Percentiles rank a stretch among this genome's conserved stretches.
Conservation (phyloP, 176 grass and related monocot species). For the Zizania latifolia region DNA sequence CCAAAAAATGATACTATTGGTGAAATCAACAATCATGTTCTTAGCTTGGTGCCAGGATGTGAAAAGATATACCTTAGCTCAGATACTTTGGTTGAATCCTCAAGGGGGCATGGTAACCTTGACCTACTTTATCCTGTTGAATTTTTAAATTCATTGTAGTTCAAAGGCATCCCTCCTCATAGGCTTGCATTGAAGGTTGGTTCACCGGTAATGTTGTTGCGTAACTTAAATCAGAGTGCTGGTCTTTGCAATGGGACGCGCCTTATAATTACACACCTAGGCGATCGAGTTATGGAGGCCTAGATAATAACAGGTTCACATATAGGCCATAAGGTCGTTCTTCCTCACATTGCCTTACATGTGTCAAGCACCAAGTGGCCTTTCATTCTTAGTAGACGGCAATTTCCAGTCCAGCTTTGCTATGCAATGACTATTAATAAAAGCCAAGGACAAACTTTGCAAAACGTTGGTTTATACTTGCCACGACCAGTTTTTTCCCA, state of each 20-base stretch:
- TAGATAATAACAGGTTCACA: constrained; percentile 12
- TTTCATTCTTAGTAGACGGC: background rate
- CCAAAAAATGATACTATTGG: constrained; percentile 5
- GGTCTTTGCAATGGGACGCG: constrained; percentile 24
- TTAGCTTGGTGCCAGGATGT: background rate
- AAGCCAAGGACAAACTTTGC: background rate
- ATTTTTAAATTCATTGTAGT: background rate
- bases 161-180: background rate
- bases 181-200: background rate
- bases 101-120: background rate
- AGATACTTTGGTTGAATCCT: background rate
- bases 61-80: constrained; percentile 1
- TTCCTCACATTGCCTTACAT: constrained; percentile 1
- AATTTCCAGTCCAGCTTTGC: background rate
- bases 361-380: constrained; percentile 1
- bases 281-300: background rate
- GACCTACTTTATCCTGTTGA: constrained; percentile 15
- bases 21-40: background rate
- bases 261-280: background rate
- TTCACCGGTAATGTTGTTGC: constrained; percentile 14
- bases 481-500: background rate
- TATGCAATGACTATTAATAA: constrained; percentile 14
- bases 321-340: background rate
- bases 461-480: background rate
- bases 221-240: background rate